A percentile compares a stretch with the other conserved stretches of the same genome.
These are phyloP conservation scores for Climacium dendroides DNA, from an alignment of 225 moss, liverwort and hornwort species.

Conservation along the genomic window DNA sequence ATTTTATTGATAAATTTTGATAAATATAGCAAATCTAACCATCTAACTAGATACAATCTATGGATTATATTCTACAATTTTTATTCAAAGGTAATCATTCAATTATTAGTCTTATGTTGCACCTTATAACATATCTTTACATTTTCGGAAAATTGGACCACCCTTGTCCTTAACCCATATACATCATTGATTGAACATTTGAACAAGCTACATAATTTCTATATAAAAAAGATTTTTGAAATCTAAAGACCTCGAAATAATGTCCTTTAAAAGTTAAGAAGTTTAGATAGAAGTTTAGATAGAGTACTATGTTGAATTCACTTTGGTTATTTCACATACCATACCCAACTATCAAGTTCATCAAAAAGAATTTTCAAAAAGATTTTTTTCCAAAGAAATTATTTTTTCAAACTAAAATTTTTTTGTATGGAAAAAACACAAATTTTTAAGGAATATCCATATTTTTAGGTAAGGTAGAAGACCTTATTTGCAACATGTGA, in stretches of 20 bases:
- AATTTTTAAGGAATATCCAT: neutral
- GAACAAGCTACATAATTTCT: neutral
- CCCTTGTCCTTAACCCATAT: neutral
- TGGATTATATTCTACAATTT: neutral
- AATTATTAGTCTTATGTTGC: neutral
- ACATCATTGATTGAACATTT: neutral
- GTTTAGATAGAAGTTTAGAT: too few species aligned
- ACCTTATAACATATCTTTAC: neutral
- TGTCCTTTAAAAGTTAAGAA: too few species aligned
- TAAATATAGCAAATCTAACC: too few species aligned
- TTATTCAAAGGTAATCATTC: neutral
- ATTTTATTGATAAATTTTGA: neutral
- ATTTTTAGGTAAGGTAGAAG: neutral
- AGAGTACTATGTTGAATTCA: fast-evolving
- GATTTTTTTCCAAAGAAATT: neutral
- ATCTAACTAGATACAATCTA: neutral
- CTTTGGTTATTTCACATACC: neutral
- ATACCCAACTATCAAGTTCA: fast-evolving
- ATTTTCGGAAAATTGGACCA: neutral
- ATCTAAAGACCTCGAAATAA: neutral
- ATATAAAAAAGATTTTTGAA: neutral
- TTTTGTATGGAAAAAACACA: fast-evolving
- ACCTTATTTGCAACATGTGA: neutral
- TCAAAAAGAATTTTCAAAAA: neutral
- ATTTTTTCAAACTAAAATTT: neutral